Percentiles rank a stretch among this genome's conserved stretches.
Evolutionary conservation across 768 basidiomycete genomes (phyloP).

Genomic region (Termitomyces bulborhizus): DNA sequence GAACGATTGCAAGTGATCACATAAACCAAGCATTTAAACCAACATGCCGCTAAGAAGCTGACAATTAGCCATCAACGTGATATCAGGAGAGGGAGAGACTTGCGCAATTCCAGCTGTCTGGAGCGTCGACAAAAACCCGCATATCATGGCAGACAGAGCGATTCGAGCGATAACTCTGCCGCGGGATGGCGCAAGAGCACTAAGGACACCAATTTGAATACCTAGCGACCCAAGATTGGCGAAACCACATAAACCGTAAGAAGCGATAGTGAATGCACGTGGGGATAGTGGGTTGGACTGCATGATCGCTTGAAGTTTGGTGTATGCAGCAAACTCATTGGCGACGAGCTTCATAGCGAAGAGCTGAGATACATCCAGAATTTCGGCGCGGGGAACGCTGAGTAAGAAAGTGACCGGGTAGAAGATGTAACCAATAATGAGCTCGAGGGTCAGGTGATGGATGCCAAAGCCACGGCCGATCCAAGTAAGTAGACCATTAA

Average conservation of each 20-base stretch:
- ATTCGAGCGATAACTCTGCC: constrained; percentile 64
- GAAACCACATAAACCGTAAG: constrained; percentile 88
- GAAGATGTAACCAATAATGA: constrained; percentile 81
- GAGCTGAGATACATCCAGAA: constrained; percentile 72
- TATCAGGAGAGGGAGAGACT: constrained; percentile 3
- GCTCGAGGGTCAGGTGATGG: constrained; percentile 73
- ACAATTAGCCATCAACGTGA: constrained; percentile 10
- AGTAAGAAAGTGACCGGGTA: constrained; percentile 83
- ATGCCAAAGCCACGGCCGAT: constrained; percentile 84
- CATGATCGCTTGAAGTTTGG: constrained; percentile 47
- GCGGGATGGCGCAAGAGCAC: constrained; percentile 44
- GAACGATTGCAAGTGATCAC: neutral
- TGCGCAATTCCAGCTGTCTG: constrained; percentile 23
- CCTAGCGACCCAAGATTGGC: constrained; percentile 84
- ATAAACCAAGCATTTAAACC: constrained; percentile 5
- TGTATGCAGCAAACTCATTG: constrained; percentile 82
- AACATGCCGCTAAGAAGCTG: constrained; percentile 15
- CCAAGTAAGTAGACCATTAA: constrained; percentile 87
- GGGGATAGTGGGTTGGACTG: constrained; percentile 49
- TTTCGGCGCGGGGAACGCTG: constrained; percentile 77
- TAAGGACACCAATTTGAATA: constrained; percentile 60
- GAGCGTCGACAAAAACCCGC: constrained; percentile 32
- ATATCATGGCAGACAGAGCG: constrained; percentile 46
- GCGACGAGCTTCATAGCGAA: constrained; percentile 85
- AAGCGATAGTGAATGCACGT: constrained; percentile 77